Evolutionary conservation across 257 asterid genomes (phyloP).

Genomic region (Rauvolfia tetraphylla): DNA sequence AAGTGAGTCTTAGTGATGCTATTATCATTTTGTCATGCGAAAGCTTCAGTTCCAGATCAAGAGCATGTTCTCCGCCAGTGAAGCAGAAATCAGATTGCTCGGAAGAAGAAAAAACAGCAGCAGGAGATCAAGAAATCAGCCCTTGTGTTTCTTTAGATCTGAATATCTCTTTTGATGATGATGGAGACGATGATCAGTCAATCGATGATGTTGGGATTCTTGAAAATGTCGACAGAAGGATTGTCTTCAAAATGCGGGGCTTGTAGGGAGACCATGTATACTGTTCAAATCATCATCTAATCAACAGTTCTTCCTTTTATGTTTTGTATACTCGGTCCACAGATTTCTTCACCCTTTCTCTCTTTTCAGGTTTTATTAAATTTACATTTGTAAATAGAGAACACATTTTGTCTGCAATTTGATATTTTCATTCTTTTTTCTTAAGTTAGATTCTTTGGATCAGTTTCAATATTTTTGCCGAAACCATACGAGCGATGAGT

Average conservation of each 20-base stretch:
- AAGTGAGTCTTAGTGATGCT: conserved; percentile 56
- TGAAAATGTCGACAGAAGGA: conserved; percentile 56
- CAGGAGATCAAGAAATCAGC: background rate
- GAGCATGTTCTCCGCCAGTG: conserved; percentile 41
- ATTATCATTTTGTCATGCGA: conserved; percentile 60
- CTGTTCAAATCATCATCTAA: conserved; percentile 9
- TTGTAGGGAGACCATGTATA: conserved; percentile 3
- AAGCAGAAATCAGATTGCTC: conserved; percentile 23
- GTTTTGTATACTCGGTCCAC: background rate
- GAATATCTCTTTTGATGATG: conserved; percentile 47
- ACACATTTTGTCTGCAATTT: background rate
- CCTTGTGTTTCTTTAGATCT: conserved; percentile 47
- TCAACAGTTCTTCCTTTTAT: background rate
- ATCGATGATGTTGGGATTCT: conserved; percentile 53
- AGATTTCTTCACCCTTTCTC: conserved; percentile 8
- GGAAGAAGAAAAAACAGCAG: conserved; percentile 15
- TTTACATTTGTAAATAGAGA: conserved; percentile 5
- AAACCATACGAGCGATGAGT: background rate
- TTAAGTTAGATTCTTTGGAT: background rate
- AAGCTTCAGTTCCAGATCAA: conserved; percentile 38
- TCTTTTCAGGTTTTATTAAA: conserved; percentile 23
- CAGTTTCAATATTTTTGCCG: background rate
- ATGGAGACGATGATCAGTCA: conserved; percentile 9
- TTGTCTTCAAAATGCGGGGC: conserved; percentile 38
- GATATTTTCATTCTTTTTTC: background rate